Conservation (phyloP, 106 monocot genomes). For the Dendrobium nobile region DNA sequence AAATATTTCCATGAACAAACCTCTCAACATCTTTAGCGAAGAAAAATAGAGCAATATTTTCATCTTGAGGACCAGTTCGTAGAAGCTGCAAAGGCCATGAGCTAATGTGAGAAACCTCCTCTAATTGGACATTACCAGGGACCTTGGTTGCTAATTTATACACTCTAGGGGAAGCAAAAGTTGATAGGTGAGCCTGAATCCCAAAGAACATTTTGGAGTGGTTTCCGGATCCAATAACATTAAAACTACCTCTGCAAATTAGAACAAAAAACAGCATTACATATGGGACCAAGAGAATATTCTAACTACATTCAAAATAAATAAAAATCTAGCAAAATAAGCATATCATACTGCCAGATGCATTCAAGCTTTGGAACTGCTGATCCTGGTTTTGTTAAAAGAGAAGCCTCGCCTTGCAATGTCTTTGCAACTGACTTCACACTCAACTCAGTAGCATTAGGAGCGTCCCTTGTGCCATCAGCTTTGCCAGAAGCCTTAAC, state of each 20-base stretch:
- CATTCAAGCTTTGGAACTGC: conserved; percentile 7
- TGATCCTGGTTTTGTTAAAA: not conserved
- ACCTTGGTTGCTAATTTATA: conserved; percentile 42
- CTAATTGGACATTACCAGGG: conserved; percentile 49
- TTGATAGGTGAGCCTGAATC: conserved; percentile 80
- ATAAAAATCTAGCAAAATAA: not conserved
- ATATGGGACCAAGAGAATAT: not conserved
- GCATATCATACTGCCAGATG: conserved; percentile 14
- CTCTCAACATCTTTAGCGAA: conserved; percentile 74
- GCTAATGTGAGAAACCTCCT: conserved; percentile 40
- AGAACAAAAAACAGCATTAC: conserved; percentile 6
- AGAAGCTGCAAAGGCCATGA: conserved; percentile 62
- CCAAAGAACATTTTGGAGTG: conserved; percentile 31
- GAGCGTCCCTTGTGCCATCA: not conserved
- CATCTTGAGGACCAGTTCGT: conserved; percentile 36
- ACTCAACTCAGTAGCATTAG: conserved; percentile 4
- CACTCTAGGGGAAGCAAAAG: conserved; percentile 53
- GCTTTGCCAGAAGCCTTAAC: not conserved
- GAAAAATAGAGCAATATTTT: conserved; percentile 83
- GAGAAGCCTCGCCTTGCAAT: not conserved
- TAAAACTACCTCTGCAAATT: conserved; percentile 60
- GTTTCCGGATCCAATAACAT: conserved; percentile 32
- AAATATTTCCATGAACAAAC: conserved; percentile 13
- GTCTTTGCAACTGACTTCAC: not conserved
- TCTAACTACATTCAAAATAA: not conserved